These are phyloP conservation scores for Emmonsiellopsis sp. DNA, from an alignment of 2,329 filamentous ascomycete genomes.

Conservation along the genomic window DNA sequence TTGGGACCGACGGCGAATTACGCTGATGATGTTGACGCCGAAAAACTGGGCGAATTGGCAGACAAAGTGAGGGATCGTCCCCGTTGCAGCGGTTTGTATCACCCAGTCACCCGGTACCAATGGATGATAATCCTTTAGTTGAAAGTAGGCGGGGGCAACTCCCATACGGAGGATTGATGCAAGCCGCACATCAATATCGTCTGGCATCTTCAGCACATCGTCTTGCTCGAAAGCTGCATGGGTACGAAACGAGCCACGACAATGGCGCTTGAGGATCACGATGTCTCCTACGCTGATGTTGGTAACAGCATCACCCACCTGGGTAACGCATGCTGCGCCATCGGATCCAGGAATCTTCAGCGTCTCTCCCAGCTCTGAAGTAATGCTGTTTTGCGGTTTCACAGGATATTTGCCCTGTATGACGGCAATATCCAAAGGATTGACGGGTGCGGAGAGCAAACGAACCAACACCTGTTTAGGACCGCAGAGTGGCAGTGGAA, in stretches of 20 bases:
- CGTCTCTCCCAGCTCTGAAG: not conserved
- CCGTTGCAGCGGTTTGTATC: not conserved
- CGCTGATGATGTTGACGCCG: not conserved
- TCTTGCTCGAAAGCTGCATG: not conserved
- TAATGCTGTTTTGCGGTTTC: not conserved
- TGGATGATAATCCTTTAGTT: not conserved
- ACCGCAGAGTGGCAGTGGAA: not conserved
- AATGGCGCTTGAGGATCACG: not conserved
- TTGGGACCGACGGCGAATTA: not conserved
- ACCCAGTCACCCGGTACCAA: not conserved
- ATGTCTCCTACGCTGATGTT: not conserved
- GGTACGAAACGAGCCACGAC: not conserved
- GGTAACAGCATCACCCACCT: not conserved
- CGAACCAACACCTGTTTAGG: not conserved
- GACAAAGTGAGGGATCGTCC: not conserved
- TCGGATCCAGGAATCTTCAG: not conserved
- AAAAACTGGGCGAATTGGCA: not conserved
- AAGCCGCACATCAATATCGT: not conserved
- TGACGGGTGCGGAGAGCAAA: not conserved
- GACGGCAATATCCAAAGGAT: not conserved
- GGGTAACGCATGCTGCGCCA: not conserved
- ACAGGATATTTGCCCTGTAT: not conserved
- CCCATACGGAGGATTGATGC: not conserved
- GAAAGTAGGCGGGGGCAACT: not conserved
- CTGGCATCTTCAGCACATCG: not conserved